phyloP scores from a whole-genome alignment of 129 eudicot genomes.

The Oenanthe sinensis region DNA sequence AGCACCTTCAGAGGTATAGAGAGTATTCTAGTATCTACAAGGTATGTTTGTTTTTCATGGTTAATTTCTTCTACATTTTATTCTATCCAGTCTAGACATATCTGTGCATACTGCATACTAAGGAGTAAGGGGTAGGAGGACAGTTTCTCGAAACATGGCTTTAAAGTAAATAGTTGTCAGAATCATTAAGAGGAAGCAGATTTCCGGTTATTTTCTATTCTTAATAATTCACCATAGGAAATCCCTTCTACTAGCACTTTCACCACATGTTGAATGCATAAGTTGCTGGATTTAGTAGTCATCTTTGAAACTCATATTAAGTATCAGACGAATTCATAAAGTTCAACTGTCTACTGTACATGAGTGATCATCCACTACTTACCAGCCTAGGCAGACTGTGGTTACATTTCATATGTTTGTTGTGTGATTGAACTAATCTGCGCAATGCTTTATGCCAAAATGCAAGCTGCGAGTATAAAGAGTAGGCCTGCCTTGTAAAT shows the following conservation, averaged over 20 bases:
- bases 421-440: not conserved
- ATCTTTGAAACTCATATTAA: not conserved
- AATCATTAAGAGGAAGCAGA: not conserved
- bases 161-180: not conserved
- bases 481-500: not conserved
- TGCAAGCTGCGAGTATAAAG: not conserved
- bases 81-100: not conserved
- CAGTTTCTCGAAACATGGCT: not conserved
- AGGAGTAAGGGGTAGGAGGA: not conserved
- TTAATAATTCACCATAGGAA: not conserved
- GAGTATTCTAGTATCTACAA: constrained; percentile 70
- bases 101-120: not conserved
- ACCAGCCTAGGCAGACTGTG: not conserved
- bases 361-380: not conserved
- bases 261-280: not conserved
- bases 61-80: not conserved
- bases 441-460: not conserved
- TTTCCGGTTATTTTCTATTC: not conserved
- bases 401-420: not conserved
- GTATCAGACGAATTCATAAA: no score
- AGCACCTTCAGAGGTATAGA: constrained; percentile 64
- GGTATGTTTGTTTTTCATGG: constrained; percentile 28
- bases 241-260: not conserved
- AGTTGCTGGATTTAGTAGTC: not conserved
- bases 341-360: not conserved